Base-by-base conservation (phyloP, 441 rosid species). In the Erodium trifolium region DNA sequence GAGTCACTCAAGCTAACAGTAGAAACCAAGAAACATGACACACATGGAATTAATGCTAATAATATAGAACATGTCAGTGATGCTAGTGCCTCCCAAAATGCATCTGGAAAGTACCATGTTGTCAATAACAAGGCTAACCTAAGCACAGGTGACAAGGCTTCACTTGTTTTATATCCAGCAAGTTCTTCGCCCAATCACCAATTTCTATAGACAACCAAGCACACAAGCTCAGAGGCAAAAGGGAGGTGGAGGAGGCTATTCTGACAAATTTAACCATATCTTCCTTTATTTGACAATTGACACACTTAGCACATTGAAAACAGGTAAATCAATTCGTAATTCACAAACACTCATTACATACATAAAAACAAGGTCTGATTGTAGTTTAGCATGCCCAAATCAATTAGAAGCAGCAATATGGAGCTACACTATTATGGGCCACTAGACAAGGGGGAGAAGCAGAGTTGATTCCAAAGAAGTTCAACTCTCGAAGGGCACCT, bases 381-480 rank as follows among this genome's bases (percentile, higher is more conserved):
- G 23, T 14, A 55, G 19, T n/a, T 53, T 4, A 53, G 6, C 18
- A 55, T 0, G 10, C 12, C 12, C 62, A 5, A 18, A 55, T 55
- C 23, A 16, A 16, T 4, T 23, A 55, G 62, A 55, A 55, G 23
- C 62, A 55, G 23, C 10, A 55, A 55, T 18, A 17, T 16, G 19
- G 23, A 14, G 62, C 55, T 55, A 55, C 9, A 16, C 23, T 55
- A 16, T 17, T 18, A 55, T 5, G 62, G 12, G 23, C 23, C 23
- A 55, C 23, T 55, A 55, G 23, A 55, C 62, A 55, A 55, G 62
- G 62, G 62, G 49, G 9, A 7, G 49, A 43, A 43, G 49, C 49
- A 8, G 49, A 43, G 9, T 43, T 43, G 12, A 43, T 43, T 43
- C 8, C 49, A 43, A 43, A 43, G 62, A 8, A 55, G 62, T 55